Evolutionary conservation across 2,329 filamentous ascomycete genomes (phyloP).

Genomic region (Scedosporium boydii): DNA sequence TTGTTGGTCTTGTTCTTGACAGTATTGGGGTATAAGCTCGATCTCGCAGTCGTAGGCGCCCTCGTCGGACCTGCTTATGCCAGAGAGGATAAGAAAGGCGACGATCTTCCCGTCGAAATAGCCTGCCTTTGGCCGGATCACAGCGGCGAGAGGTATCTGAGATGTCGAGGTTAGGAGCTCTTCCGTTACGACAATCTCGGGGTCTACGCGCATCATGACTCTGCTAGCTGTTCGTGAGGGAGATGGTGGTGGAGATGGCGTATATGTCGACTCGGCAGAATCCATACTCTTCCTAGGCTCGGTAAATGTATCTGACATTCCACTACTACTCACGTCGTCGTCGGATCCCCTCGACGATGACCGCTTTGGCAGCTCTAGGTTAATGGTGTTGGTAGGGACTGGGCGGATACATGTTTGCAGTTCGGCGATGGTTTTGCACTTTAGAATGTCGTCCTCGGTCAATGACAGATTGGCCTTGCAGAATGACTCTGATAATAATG

Average conservation of each 20-base stretch:
- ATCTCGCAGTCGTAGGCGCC: slow-evolving; percentile 15
- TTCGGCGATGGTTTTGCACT: slow-evolving; percentile 33
- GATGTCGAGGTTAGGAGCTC: slow-evolving; percentile 28
- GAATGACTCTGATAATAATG: slow-evolving; percentile 22
- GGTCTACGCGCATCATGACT: background rate
- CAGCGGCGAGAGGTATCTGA: slow-evolving; percentile 29
- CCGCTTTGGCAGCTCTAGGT: background rate
- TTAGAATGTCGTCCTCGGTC: slow-evolving; percentile 29
- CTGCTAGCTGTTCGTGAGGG: background rate
- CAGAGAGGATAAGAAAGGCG: slow-evolving; percentile 31
- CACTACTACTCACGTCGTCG: slow-evolving; percentile 9
- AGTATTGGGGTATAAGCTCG: slow-evolving; percentile 24
- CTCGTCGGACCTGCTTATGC: slow-evolving; percentile 10
- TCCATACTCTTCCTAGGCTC: slow-evolving; percentile 10
- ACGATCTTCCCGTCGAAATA: slow-evolving; percentile 39
- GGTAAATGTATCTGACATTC: slow-evolving; percentile 13
- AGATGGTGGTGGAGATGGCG: background rate
- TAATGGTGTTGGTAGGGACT: slow-evolving; percentile 1
- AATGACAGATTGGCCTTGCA: slow-evolving; percentile 25
- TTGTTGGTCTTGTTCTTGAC: slow-evolving; percentile 29
- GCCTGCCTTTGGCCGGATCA: slow-evolving; percentile 38
- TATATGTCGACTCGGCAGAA: background rate
- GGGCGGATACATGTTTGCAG: slow-evolving; percentile 31
- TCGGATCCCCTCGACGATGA: slow-evolving; percentile 2
- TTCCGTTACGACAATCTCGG: slow-evolving; percentile 16